phyloP scores from a whole-genome alignment of 2,329 filamentous ascomycete genomes.

The Stylonectria norvegica region DNA sequence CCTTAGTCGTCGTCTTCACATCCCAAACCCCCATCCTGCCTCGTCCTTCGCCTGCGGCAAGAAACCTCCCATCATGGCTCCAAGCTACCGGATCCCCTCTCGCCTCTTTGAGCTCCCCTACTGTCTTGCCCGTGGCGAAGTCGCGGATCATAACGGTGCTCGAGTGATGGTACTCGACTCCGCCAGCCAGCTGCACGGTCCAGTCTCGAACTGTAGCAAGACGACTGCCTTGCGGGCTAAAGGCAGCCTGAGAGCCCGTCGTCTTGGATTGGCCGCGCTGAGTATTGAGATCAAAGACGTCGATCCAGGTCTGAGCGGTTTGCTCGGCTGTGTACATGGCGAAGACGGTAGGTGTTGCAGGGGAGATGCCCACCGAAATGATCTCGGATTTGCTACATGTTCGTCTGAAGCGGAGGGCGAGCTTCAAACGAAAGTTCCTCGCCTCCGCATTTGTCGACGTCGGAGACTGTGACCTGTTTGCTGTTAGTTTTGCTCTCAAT shows the following conservation, averaged over 20 bases:
- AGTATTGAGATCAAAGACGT: slow-evolving; percentile 31
- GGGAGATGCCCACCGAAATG: slow-evolving; percentile 30
- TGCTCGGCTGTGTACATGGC: slow-evolving; percentile 30
- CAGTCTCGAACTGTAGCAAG: slow-evolving; percentile 32
- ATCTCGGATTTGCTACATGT: slow-evolving; percentile 31
- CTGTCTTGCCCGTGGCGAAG: slow-evolving; percentile 29
- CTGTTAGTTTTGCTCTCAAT: too few relatives aligned
- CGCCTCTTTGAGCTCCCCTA: slow-evolving; percentile 31
- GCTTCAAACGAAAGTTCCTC: slow-evolving; percentile 11
- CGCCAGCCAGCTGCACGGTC: slow-evolving; percentile 28
- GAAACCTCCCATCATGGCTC: slow-evolving; percentile 29
- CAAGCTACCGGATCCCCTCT: slow-evolving; percentile 30
- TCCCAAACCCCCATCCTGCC: slow-evolving; percentile 34
- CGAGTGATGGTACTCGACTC: slow-evolving; percentile 30
- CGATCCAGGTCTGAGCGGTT: slow-evolving; percentile 34
- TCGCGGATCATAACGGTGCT: slow-evolving; percentile 32
- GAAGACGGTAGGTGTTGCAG: slow-evolving; percentile 24
- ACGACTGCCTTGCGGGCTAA: slow-evolving; percentile 18
- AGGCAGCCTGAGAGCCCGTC: slow-evolving; percentile 31
- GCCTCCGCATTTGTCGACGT: slow-evolving; percentile 1
- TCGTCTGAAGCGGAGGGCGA: slow-evolving; percentile 28
- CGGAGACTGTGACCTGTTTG: slow-evolving; percentile 16
- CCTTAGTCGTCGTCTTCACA: slow-evolving; percentile 23
- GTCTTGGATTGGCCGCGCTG: slow-evolving; percentile 30
- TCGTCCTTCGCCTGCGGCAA: slow-evolving; percentile 31